A percentile compares a stretch with the other conserved stretches of the same genome.
phyloP scores from a whole-genome alignment of 1,139 yeast species.

The Kurtzmaniella quercitrusa region DNA sequence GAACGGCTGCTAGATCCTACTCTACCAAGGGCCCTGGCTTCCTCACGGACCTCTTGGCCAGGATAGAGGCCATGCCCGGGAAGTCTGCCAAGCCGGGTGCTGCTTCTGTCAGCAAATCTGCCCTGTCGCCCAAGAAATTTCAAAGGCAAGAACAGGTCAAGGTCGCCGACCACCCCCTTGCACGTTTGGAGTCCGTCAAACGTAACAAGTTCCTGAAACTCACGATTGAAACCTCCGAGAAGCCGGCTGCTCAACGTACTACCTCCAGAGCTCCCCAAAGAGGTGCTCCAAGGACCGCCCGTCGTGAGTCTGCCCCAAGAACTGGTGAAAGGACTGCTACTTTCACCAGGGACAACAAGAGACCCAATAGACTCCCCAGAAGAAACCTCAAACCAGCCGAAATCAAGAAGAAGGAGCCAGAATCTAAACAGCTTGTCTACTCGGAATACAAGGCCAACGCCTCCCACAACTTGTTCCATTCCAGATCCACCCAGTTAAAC shows the following conservation, averaged over 20 bases:
- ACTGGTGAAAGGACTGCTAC: not conserved
- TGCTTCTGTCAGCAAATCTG: not conserved
- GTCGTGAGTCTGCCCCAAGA: not conserved
- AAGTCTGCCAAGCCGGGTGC: conserved; percentile 3
- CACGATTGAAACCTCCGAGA: not conserved
- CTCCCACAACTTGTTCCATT: conserved; percentile 4
- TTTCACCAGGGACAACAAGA: not conserved
- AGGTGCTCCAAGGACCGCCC: not conserved
- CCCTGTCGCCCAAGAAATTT: not conserved
- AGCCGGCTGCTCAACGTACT: conserved; percentile 9
- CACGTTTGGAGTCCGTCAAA: conserved; percentile 6
- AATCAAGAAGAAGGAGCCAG: conserved; percentile 2
- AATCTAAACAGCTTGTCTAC: conserved; percentile 3
- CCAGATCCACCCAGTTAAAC: conserved; percentile 6
- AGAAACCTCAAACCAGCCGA: not conserved
- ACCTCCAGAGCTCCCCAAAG: not conserved
- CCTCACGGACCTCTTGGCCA: conserved; percentile 29
- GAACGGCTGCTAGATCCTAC: conserved; percentile 8
- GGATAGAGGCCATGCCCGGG: conserved; percentile 22
- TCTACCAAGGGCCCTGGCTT: conserved; percentile 14
- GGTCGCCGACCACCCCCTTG: conserved; percentile 21
- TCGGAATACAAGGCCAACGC: conserved; percentile 4
- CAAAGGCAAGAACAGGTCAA: conserved; percentile 10
- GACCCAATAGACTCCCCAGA: not conserved
- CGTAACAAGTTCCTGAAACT: conserved; percentile 4